Percentiles rank a stretch among this genome's conserved stretches.
These are phyloP conservation scores for Chytridium lagenaria DNA, from an alignment of 371 early-diverging fungal species.

Conservation along the genomic window DNA sequence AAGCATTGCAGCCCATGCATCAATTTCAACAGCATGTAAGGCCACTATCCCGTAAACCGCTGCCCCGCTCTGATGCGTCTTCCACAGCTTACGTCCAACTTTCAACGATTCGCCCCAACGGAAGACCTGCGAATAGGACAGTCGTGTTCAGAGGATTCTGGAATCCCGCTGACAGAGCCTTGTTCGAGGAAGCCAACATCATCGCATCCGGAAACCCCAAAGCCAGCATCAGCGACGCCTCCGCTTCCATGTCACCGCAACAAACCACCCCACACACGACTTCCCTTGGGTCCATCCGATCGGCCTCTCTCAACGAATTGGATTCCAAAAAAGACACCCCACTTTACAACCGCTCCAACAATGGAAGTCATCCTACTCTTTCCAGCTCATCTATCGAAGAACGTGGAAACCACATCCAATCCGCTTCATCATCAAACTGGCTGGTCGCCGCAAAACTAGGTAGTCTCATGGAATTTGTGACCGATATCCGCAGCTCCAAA, in stretches of 20 bases:
- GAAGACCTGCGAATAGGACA: slow-evolving; percentile 17
- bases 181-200: slow-evolving; percentile 13
- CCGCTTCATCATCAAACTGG: neutral
- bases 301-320: neutral
- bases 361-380: neutral
- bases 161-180: slow-evolving; percentile 5
- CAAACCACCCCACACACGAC: neutral
- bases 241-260: neutral
- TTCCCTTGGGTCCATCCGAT: neutral
- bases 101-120: slow-evolving; percentile 5
- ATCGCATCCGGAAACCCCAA: neutral
- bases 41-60: neutral
- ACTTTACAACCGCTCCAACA: neutral
- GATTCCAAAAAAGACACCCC: neutral
- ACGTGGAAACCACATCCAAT: neutral
- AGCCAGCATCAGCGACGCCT: neutral
- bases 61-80: neutral
- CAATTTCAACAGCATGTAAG: neutral
- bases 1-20: neutral
- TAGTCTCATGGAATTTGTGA: slow-evolving; percentile 16
- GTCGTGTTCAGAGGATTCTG: slow-evolving; percentile 21
- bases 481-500: slow-evolving; percentile 15
- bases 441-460: slow-evolving; percentile 10
- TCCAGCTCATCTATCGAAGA: neutral
- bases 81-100: slow-evolving; percentile 17